Base-by-base conservation (phyloP, 129 eudicot genomes). In the Chrysanthemum lavandulifolium region DNA sequence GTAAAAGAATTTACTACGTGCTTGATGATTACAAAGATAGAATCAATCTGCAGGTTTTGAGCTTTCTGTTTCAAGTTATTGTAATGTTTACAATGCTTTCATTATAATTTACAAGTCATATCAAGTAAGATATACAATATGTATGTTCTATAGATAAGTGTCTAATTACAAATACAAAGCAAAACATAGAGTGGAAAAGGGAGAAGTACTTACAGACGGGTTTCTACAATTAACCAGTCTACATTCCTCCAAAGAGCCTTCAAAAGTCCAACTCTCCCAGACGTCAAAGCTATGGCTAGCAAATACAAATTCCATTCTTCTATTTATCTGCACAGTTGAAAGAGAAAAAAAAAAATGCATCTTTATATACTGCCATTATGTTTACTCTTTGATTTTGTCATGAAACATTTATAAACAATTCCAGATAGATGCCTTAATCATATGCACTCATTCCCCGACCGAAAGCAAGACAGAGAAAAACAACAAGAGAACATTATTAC, bases 201-300 rank as follows among this genome's bases (percentile, higher is more conserved):
- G 51, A 43, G 18, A 51, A 56, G 68, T 59, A 83, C 83, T 85
- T 82, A 95, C 99, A 79, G 78, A 73, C 9, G 97, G 86, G 83
- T 90, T 95, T 80, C 97, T 90, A 78, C 97, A 95, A 68, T 95
- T 90, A 53, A 95, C 94, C 21, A 95, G 91, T 77, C 90, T 83
- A 54, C 97, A 95, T 77, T 90, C 97, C 76, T 95, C 94, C 71
- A 95, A 69, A 68, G 97, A 84, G 68, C 99, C 99, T 84, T 90
- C 97, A 58, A 95, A 56, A 13, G 88, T 88, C 99, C 99, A 95
- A 66, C 97, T 95, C 87, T 95, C 99, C 99, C 99, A 90, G 6
- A 95, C 97, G 67, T 95, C 99, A 80, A 95, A 90, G 77, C 94
- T 90, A 82, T 95, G 99, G 74, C 99, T 90, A 15, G 97, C 97